Evolutionary conservation across 164 flowering plant genomes (phyloP), one percentile per base, ranked within the genome.

Genomic region (Aristolochia fimbriata): DNA sequence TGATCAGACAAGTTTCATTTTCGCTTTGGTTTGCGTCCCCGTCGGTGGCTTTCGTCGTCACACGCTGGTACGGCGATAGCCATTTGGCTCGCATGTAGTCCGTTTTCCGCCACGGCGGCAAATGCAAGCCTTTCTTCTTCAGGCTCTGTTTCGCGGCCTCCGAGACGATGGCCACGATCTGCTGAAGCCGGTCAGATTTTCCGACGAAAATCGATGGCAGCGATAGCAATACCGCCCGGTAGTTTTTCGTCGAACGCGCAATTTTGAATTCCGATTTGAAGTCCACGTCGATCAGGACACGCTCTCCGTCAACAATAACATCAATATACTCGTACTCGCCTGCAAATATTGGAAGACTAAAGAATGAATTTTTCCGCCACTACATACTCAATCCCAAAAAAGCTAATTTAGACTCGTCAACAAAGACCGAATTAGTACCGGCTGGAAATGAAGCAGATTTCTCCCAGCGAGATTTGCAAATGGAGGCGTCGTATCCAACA

Each of bases 291-390:
- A 93, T 59, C 22, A 93, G 51, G 62, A 84, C n/a, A 45, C 97
- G 62, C 57, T 86, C 94, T 0, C 80, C 79, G 23, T 76, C 80
- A 0, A 81, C 66, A 3, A 80, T 73, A 77, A 76, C 97, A 53
- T 93, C 97, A 14, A 87, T 73, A 70, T 89, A 93, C 43, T 93
- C 90, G 55, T 93, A 83, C 41, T 85, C 94, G 7, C 98, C 98
- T 92, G 82, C 31, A 60, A 14, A 43, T n/a, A 6, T 16, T 6
- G 12, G 8, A 37, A 10, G 10, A 7, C 11, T 3, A 37, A 19
- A 37, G 15, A 58, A 12, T 31, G 13, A 58, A 58, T 17, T 31
- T 30, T 22, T 15, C 31, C 37, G n/a, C 51, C n/a, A 48, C 12
- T n/a, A n/a, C n/a, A n/a, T 17, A 15, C n/a, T 17, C 52, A 15